A percentile compares a stretch with the other conserved stretches of the same genome.
These are phyloP conservation scores for Gremmenia infestans DNA, from an alignment of 2,329 filamentous ascomycete species.

Conservation along the genomic window DNA sequence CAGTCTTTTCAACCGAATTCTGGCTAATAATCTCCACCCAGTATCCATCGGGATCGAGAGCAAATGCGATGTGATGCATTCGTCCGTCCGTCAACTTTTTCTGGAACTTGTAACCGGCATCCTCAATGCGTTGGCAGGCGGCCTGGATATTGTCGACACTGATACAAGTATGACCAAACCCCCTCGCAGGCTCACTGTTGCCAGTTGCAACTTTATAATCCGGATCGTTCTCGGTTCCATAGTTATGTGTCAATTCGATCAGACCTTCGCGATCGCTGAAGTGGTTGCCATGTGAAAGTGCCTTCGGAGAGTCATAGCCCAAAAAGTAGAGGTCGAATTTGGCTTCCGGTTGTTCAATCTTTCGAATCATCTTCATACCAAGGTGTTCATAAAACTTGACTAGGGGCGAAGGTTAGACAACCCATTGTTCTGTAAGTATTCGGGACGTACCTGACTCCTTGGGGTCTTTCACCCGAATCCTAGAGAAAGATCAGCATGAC, in stretches of 20 bases:
- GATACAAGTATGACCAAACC: constrained; percentile 73
- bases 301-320: constrained; percentile 73
- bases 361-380: constrained; percentile 78
- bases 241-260: constrained; percentile 78
- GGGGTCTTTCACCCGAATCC: constrained; percentile 93
- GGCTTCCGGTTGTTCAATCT: constrained; percentile 75
- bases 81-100: constrained; percentile 88
- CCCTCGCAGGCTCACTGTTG: constrained; percentile 79
- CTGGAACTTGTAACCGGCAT: constrained; percentile 88
- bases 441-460: constrained; percentile 60
- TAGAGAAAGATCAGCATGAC: constrained; percentile 33
- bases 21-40: constrained; percentile 79
- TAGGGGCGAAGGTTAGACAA: constrained; percentile 24
- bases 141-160: constrained; percentile 80
- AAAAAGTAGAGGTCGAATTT: constrained; percentile 97
- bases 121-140: constrained; percentile 83
- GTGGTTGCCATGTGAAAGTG: constrained; percentile 67
- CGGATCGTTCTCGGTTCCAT: constrained; percentile 83
- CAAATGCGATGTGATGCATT: constrained; percentile 87
- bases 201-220: constrained; percentile 80
- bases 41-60: constrained; percentile 79
- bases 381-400: constrained; percentile 94
- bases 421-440: background rate
- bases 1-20: constrained; percentile 66
- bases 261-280: constrained; percentile 80